Conservation (phyloP, 331 rosid species). For the Saraca asoca region DNA sequence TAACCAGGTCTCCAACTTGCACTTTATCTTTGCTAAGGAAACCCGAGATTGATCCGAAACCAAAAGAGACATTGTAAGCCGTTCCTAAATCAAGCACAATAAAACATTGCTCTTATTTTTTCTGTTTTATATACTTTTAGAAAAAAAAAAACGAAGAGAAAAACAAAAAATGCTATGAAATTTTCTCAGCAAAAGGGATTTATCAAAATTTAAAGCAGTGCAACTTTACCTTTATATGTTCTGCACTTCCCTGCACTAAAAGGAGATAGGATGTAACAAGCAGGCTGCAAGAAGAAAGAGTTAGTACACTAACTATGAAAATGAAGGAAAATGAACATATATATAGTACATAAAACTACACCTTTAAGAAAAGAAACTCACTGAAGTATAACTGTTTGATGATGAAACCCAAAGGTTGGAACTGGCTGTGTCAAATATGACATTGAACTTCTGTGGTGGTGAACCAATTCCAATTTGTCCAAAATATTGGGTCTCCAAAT, state of each 20-base stretch:
- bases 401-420: conserved; percentile 25
- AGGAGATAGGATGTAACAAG: background rate
- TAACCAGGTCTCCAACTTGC: conserved; percentile 21
- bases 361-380: background rate
- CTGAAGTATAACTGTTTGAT: background rate
- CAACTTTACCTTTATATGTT: background rate
- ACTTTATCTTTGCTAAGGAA: conserved; percentile 19
- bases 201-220: background rate
- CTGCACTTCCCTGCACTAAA: conserved; percentile 6
- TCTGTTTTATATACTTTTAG: too few species aligned
- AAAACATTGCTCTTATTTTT: background rate
- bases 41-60: conserved; percentile 17
- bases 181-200: background rate
- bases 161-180: background rate
- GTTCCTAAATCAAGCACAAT: background rate
- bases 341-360: background rate
- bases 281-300: conserved; percentile 9
- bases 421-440: conserved; percentile 20
- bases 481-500: background rate
- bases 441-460: conserved; percentile 21
- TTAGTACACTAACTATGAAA: background rate
- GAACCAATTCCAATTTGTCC: conserved; percentile 28
- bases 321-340: background rate
- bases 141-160: background rate
- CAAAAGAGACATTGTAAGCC: background rate